Evolutionary conservation across 2,329 filamentous ascomycete species (phyloP), one percentile per base, ranked within the genome.

Genomic region (Sarocladiaceae sp.): DNA sequence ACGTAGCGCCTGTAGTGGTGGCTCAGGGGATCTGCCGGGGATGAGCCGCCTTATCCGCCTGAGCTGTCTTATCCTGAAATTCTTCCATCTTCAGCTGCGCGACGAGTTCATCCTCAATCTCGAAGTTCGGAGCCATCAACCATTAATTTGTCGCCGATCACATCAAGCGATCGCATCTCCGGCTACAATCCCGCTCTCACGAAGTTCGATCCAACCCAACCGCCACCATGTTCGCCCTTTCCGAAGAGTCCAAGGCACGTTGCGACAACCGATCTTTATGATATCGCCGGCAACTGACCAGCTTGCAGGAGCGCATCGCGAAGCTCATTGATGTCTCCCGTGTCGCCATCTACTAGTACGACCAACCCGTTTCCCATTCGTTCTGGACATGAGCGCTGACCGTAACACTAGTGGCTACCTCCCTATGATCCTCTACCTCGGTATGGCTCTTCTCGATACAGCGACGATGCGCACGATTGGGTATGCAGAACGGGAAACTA

Each of bases 261-360:
- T 29, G 28, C 8, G n/a, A 25, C 40, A 8, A 11, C 18, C 22
- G 17, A n/a, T 44, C 46, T 22, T 17, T 20, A 25, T 48, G 28
- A 25, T 11, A 36, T 17, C 11, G 22, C 31, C n/a, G 26, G 20
- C 31, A 15, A 44, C 52, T 54, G 17, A 55, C 33, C 46, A 57
- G 37, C 55, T 23, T 50, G 60, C 63, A 97, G 93, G 94, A 99
- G 86, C 91, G 94, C 79, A 96, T 99, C 74, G 86, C 89, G 66
- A 93, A 92, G 79, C 82, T 97, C 76, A 94, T 99, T 70, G 94
- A 97, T 73, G 77, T 97, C 70, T 94, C 91, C 57, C 85, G 92
- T 65, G 86, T 97, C 64, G 91, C 89, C 55, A 88, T 99, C 66
- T 94, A 99, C 77, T 99, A 97, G 90, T 95, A 83, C 60, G 87